Percentiles rank a stretch among this genome's conserved stretches.
Conservation (phyloP, 2,329 filamentous ascomycete genomes). For the Graphiopsis chlorocephala region DNA sequence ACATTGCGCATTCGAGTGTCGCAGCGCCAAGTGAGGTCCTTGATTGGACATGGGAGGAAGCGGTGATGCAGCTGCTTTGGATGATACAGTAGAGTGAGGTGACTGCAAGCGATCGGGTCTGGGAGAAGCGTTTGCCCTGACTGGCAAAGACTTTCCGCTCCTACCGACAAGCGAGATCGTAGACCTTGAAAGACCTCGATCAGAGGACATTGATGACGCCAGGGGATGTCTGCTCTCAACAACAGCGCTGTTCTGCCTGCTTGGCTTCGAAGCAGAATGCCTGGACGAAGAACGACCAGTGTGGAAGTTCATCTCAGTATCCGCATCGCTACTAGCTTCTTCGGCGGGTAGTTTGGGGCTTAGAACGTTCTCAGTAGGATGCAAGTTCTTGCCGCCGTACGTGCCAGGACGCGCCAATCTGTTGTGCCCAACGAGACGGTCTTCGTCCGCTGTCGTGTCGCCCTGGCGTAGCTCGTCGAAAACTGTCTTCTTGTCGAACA, state of each 20-base stretch:
- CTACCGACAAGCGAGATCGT: conserved; percentile 24
- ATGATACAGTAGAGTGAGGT: conserved; percentile 29
- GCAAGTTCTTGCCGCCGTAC: conserved; percentile 76
- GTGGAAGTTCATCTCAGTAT: conserved; percentile 34
- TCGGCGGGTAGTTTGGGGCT: conserved; percentile 48
- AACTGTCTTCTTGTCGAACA: conserved; percentile 89
- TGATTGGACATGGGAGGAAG: conserved; percentile 2
- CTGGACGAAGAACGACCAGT: conserved; percentile 34
- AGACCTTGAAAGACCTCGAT: conserved; percentile 26
- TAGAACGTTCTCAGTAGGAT: conserved; percentile 88
- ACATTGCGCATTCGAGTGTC: conserved; percentile 54
- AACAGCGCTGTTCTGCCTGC: conserved; percentile 39
- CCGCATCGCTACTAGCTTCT: conserved; percentile 33
- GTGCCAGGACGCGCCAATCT: conserved; percentile 55
- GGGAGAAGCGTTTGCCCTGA: conserved; percentile 26
- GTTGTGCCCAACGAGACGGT: conserved; percentile 88
- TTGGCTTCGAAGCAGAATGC: conserved; percentile 32
- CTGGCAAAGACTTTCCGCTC: conserved; percentile 21
- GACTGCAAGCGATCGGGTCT: conserved; percentile 30
- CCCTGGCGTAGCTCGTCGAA: conserved; percentile 91
- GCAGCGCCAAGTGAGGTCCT: conserved; percentile 50
- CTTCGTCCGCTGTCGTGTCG: conserved; percentile 83
- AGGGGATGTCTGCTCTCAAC: conserved; percentile 36
- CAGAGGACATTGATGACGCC: conserved; percentile 30
- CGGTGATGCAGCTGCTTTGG: conserved; percentile 6